Evolutionary conservation across 345 rosid species (phyloP).

Genomic region (Eucalyptus lansdowneana): DNA sequence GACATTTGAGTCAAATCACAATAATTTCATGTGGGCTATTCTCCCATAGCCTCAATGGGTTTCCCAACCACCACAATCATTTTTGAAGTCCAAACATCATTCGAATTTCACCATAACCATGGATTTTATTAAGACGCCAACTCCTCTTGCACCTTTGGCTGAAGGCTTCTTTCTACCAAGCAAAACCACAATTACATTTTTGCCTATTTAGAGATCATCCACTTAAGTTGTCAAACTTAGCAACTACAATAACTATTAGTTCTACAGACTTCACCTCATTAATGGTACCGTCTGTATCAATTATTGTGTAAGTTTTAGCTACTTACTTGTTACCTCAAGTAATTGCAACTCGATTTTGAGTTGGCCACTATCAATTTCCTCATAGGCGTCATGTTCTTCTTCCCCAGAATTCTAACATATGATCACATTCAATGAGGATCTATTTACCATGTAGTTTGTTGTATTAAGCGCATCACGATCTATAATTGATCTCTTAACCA

Average conservation of each 20-base stretch:
- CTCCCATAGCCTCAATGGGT: background rate
- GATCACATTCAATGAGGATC: background rate
- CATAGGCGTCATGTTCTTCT: background rate
- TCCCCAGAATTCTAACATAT: background rate
- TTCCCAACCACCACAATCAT: background rate
- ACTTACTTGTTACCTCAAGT: background rate
- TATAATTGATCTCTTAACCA: no score
- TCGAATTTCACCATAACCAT: background rate
- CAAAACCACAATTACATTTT: background rate
- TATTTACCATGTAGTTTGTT: no score
- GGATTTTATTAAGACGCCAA: background rate
- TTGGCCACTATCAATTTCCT: background rate
- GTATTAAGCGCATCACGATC: no score
- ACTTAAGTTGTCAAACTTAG: background rate
- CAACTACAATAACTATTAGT: background rate
- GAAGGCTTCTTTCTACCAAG: background rate
- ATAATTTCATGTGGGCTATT: no score
- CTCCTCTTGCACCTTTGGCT: background rate
- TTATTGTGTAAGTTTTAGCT: background rate
- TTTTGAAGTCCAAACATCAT: background rate
- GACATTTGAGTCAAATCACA: background rate
- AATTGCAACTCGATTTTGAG: background rate
- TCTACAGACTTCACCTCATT: background rate
- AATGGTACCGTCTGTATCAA: background rate
- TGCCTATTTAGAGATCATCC: background rate